Evolutionary conservation across 441 rosid species (phyloP).

Genomic region (Raphanus hybrid): DNA sequence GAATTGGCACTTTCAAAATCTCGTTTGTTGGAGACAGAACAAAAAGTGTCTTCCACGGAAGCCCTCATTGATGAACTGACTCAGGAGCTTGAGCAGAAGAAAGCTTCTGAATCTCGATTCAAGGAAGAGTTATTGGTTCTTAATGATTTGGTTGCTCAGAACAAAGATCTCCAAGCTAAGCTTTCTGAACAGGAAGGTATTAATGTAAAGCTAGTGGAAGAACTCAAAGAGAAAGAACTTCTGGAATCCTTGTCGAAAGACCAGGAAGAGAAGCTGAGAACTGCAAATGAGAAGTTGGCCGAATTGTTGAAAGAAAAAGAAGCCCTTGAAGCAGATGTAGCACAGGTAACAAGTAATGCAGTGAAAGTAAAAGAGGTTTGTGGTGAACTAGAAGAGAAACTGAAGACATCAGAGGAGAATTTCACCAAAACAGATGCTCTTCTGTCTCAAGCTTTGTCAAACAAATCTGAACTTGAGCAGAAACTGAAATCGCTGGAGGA

Average conservation of each 20-base stretch:
- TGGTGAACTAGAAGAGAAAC: conserved; percentile 66
- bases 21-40: conserved; percentile 60
- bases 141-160: conserved; percentile 49
- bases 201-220: conserved; percentile 53
- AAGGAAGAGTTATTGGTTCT: conserved; percentile 67
- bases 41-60: conserved; percentile 72
- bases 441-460: conserved; percentile 72
- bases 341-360: conserved; percentile 55
- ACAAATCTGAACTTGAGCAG: conserved; percentile 73
- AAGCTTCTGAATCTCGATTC: conserved; percentile 68
- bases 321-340: conserved; percentile 58
- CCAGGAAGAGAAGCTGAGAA: conserved; percentile 70
- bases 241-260: conserved; percentile 57
- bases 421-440: conserved; percentile 68
- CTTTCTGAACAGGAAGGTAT: conserved; percentile 58
- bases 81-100: conserved; percentile 65
- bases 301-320: conserved; percentile 69
- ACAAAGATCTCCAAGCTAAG: conserved; percentile 47
- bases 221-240: conserved; percentile 55
- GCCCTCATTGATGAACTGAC: conserved; percentile 58
- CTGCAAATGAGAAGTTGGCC: conserved; percentile 64
- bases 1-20: conserved; percentile 69
- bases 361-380: conserved; percentile 54
- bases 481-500: conserved; percentile 77
- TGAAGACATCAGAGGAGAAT: conserved; percentile 73